phyloP scores from a whole-genome alignment of 495 filamentous ascomycete species.

The Echria macrotheca region DNA sequence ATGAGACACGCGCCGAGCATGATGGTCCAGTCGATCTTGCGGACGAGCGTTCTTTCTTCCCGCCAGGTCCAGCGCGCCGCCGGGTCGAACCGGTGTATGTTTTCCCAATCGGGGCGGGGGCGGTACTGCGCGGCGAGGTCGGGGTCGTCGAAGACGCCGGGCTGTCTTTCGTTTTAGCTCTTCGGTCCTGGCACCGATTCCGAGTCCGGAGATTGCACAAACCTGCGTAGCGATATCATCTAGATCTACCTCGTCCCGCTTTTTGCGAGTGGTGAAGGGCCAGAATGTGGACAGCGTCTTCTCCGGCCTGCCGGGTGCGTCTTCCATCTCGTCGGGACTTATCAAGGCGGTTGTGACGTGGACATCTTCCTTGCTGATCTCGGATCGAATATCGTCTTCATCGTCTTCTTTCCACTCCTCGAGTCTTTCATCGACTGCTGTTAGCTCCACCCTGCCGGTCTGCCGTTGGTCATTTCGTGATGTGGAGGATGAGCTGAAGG shows the following conservation, averaged over 20 bases:
- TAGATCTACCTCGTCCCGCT: conserved; percentile 12
- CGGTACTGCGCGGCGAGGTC: conserved; percentile 46
- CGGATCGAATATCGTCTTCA: conserved; percentile 14
- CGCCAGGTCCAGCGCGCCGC: conserved; percentile 62
- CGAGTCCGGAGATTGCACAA: background rate
- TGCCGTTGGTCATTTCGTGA: background rate
- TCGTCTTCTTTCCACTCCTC: conserved; percentile 19
- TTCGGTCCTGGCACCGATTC: too few species aligned
- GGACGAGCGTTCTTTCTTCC: conserved; percentile 63
- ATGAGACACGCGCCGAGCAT: conserved; percentile 63
- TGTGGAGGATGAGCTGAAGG: conserved; percentile 12
- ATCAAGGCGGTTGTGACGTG: conserved; percentile 19
- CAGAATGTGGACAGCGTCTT: too few species aligned
- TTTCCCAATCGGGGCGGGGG: conserved; percentile 47
- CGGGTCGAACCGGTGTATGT: conserved; percentile 68
- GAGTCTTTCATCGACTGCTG: conserved; percentile 10
- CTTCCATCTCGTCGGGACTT: conserved; percentile 3
- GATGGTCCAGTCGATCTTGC: conserved; percentile 41
- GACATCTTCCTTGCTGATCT: conserved; percentile 22
- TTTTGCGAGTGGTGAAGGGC: conserved; percentile 5
- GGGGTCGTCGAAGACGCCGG: conserved; percentile 39
- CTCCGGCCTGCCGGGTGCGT: too few species aligned
- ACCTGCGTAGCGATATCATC: conserved; percentile 20
- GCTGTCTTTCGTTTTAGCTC: conserved; percentile 12
- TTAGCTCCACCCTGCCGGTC: conserved; percentile 6